Evolutionary conservation across 2,329 filamentous ascomycete species (phyloP), one percentile per base, ranked within the genome.

Genomic region (Aureobasidium pullulans): DNA sequence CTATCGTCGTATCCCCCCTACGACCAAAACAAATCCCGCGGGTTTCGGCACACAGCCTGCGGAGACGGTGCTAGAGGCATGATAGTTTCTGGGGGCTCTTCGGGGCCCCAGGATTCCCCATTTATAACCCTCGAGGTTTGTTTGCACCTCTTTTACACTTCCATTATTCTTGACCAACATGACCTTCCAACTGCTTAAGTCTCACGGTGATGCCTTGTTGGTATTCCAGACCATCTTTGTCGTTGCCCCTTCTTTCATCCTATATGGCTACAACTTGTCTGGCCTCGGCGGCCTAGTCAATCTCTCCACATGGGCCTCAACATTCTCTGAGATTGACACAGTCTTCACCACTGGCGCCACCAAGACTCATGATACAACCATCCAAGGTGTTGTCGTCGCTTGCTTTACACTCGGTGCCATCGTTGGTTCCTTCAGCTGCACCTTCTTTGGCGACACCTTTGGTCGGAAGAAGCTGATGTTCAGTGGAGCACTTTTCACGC

Each of bases 301-400:
- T 3, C 15, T 40, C 9, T 40, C 37, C 15, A 40, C 37, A 2
- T 40, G 37, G 37, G 37, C 37, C 6, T 6, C 10, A 2, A 40
- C 37, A 6, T 40, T 40, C 15, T n/a, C 37, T 6, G 37, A 40
- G 15, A 62, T 64, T 11, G 63, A 66, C 32, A 39, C 64, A 19
- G 47, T 60, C 31, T 65, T 63, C 61, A 52, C 59, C 8, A 57
- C 54, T 19, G 62, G 64, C 39, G 62, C 63, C 32, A 59, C 61
- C 13, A 60, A 62, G 56, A 63, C 49, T 28, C 59, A 60, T 8
- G 52, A 62, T 34, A 43, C 61, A 23, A 60, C 52, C 36, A 37
- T 63, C 23, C 54, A 60, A 43, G 60, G 60, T n/a, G 60, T 60
- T 3, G 46, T 59, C 15, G 36, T 59, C 32, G 57, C 57, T 9